Evolutionary conservation across 148 eudicot genomes (phyloP).

Genomic region (Fagopyrum tataricum): DNA sequence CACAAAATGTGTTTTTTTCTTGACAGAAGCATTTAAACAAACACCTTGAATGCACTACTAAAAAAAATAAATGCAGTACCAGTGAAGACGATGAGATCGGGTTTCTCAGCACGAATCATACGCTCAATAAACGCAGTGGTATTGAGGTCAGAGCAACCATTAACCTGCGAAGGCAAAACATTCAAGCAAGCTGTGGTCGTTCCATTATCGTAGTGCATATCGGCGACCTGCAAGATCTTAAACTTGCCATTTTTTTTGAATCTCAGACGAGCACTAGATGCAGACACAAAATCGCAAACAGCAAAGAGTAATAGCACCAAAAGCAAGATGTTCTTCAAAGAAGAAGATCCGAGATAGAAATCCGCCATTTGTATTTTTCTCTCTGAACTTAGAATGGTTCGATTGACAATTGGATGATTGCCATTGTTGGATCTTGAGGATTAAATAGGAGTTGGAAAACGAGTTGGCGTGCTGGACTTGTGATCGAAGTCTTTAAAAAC

Average conservation of each 20-base stretch:
- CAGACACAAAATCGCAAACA: not conserved
- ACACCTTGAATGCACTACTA: not conserved
- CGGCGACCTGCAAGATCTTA: conserved; percentile 89
- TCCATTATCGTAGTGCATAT: conserved; percentile 88
- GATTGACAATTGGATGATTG: not conserved
- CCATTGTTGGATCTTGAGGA: not conserved
- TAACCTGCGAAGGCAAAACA: conserved; percentile 51
- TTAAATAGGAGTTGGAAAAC: not conserved
- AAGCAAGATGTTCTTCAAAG: not conserved
- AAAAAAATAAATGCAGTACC: conserved; percentile 29
- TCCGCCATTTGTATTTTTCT: not conserved
- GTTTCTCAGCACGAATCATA: conserved; percentile 63
- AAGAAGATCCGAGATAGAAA: not conserved
- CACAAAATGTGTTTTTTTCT: not conserved
- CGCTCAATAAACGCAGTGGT: conserved; percentile 67
- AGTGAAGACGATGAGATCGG: conserved; percentile 77
- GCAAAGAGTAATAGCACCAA: not conserved
- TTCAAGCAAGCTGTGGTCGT: conserved; percentile 45
- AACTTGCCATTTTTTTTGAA: conserved; percentile 61
- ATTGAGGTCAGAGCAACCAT: conserved; percentile 72
- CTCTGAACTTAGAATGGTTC: too few relatives aligned
- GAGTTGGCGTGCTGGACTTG: too few relatives aligned
- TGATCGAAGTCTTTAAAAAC: too few relatives aligned
- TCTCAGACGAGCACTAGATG: conserved; percentile 22
- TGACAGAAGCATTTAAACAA: not conserved